Evolutionary conservation across 2,329 filamentous ascomycete species (phyloP).

Genomic region (Colletotrichum cuscutae): DNA sequence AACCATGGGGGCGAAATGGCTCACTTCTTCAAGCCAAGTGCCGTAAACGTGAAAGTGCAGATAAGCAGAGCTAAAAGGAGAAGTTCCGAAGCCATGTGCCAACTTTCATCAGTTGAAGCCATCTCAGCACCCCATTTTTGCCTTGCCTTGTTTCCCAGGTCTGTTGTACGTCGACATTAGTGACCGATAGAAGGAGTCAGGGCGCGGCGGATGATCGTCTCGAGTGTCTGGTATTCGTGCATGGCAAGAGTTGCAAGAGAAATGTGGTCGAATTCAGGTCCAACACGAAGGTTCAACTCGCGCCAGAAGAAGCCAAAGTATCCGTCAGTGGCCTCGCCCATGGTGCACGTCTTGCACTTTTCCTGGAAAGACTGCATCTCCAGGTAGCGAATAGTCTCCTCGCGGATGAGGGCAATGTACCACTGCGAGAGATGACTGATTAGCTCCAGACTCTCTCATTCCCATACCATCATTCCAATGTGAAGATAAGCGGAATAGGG

Average conservation of each 20-base stretch:
- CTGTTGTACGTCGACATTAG: not conserved
- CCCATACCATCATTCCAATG: not conserved
- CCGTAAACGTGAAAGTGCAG: not conserved
- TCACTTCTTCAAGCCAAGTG: not conserved
- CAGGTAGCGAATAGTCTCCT: constrained; percentile 58
- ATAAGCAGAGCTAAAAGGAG: not conserved
- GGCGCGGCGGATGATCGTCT: constrained; percentile 58
- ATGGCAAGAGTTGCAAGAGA: constrained; percentile 57
- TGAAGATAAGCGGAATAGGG: not conserved
- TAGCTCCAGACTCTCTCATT: constrained; percentile 19
- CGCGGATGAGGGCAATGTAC: constrained; percentile 66
- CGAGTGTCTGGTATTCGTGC: constrained; percentile 60
- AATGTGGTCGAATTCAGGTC: constrained; percentile 56
- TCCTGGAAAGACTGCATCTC: constrained; percentile 52
- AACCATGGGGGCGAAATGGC: not conserved
- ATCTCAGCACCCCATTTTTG: not conserved
- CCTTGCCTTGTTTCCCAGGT: not conserved
- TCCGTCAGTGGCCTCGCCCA: constrained; percentile 46
- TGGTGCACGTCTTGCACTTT: constrained; percentile 49
- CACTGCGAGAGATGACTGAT: constrained; percentile 51
- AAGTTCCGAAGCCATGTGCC: not conserved
- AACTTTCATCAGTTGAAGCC: not conserved
- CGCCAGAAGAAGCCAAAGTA: constrained; percentile 66
- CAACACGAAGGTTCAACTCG: constrained; percentile 54
- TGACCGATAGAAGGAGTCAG: constrained; percentile 39